Base-by-base conservation (phyloP, 148 eudicot genomes). In the Persicaria maculosa region DNA sequence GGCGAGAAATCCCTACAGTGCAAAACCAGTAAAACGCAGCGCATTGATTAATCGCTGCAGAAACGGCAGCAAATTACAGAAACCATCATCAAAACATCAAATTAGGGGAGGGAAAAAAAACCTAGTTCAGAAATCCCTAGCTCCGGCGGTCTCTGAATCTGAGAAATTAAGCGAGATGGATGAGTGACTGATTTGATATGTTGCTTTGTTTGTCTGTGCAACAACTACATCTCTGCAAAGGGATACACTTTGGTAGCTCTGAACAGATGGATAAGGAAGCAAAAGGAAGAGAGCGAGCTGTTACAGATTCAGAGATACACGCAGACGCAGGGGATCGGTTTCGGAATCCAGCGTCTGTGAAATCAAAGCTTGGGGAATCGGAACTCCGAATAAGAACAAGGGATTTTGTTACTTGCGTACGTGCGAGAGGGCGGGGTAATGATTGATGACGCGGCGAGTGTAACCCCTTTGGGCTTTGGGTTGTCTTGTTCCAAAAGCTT, bases 191-290 rank as follows among this genome's bases (percentile, higher is more conserved):
- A 31, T 31, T n/a, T n/a, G 40, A 31, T 31, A 31, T 31, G 40
- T 31, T 31, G 40, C 40, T 31, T 62, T 31, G 44, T 10, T 62
- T 22, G 4, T 11, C 62, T 57, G 12, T 36, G 9, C 4, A 65
- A 65, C 70, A 65, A 65, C 70, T 65, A 65, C 70, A 65, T 65
- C 45, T 40, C 70, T 65, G 47, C 70, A 65, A 65, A 10, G 46
- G 46, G 4, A 62, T 4, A 62, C 68, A 62, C 14, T 25, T 31
- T 62, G 68, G 68, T 22, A 31, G 68, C 8, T 65, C 46, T 65
- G 46, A 65, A 65, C 16, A 4, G 6, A 40, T 25, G 20, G 62
- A 14, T 2, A 10, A 16, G 0, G 61, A 55, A 55, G 61, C 25
- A 62, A 4, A 6, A 14, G 12, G 25, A 9, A 31, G 44, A 31